Evolutionary conservation across 2,329 filamentous ascomycete species (phyloP), one percentile per base, ranked within the genome.

Genomic region (Penicillium sp.): DNA sequence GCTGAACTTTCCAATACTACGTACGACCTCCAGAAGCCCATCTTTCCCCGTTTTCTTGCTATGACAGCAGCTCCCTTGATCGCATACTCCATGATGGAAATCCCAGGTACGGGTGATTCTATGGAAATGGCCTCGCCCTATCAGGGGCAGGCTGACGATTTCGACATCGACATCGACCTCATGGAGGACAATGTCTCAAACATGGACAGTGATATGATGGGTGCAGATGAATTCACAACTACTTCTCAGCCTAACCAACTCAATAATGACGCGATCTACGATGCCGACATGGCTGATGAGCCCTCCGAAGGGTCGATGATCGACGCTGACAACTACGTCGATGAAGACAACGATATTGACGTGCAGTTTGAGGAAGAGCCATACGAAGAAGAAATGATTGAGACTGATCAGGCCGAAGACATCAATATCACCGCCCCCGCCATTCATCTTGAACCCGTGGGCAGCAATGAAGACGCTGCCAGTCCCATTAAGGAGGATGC

Each of bases 101-200:
- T 68, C 14, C 66, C 70, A 33, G 59, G 63, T 17, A 55, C 71
- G 44, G 77, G 78, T 53, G 77, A 80, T 51, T 75, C 65, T 44
- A 76, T 77, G 73, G 74, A 77, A 57, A 72, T 77, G 73, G 69
- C 70, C 11, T 73, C 71, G 38, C 73, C 73, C 31, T 73, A 73
- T 40, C 66, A 74, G 30, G 71, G 70, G 4, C 70, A 73, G 51
- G 75, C 76, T 47, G 81, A 83, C 62, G 78, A 77, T 75, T 86
- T 65, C 75, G 81, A 64, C 76, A 84, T 87, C 57, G 84, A 87
- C 61, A 77, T 87, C 57, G 83, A 85, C 61, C 68, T 80, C 57
- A 73, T 76, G 64, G 69, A 86, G 56, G 81, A 85, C 61, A 80
- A 85, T 61, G 77, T 78, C 55, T 83, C 84, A 50, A 75, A 84